Conservation (phyloP, 768 basidiomycete genomes). For the Leucocoprinus leucothites region DNA sequence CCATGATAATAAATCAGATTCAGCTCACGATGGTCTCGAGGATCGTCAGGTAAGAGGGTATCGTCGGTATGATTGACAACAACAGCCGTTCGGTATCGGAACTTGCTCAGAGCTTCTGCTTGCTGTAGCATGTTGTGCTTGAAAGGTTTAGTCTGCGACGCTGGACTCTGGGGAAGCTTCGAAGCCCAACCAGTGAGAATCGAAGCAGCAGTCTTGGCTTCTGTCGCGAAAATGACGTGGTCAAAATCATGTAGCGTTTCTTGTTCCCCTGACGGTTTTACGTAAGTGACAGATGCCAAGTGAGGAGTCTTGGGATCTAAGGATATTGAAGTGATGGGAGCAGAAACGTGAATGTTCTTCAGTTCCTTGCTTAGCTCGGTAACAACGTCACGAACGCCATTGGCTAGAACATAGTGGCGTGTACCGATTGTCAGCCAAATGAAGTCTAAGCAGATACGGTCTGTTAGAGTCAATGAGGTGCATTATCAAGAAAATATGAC, state of each 20-base stretch:
- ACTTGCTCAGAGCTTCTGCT: conserved; percentile 35
- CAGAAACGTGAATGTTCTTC: conserved; percentile 51
- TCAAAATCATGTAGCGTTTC: conserved; percentile 47
- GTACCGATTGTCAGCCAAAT: conserved; percentile 66
- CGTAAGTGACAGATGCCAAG: conserved; percentile 36
- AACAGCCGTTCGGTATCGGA: conserved; percentile 52
- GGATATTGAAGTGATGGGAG: conserved; percentile 44
- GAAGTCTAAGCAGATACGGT: conserved; percentile 46
- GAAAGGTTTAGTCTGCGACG: background rate
- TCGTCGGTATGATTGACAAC: conserved; percentile 73
- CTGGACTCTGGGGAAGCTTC: conserved; percentile 27
- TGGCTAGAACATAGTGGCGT: conserved; percentile 61
- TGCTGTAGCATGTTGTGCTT: background rate
- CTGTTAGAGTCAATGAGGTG: too few species aligned
- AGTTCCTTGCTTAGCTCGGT: conserved; percentile 42
- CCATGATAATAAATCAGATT: conserved; percentile 45
- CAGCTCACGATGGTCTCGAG: conserved; percentile 56
- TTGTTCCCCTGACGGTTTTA: conserved; percentile 21
- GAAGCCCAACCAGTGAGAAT: conserved; percentile 47
- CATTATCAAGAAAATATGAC: too few species aligned
- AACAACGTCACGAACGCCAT: conserved; percentile 61
- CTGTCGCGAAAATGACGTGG: conserved; percentile 71
- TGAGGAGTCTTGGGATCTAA: conserved; percentile 31
- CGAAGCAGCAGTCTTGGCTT: conserved; percentile 59
- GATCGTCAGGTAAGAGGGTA: conserved; percentile 49